phyloP scores from a whole-genome alignment of 257 asterid species.

The Nemophila menziesii region DNA sequence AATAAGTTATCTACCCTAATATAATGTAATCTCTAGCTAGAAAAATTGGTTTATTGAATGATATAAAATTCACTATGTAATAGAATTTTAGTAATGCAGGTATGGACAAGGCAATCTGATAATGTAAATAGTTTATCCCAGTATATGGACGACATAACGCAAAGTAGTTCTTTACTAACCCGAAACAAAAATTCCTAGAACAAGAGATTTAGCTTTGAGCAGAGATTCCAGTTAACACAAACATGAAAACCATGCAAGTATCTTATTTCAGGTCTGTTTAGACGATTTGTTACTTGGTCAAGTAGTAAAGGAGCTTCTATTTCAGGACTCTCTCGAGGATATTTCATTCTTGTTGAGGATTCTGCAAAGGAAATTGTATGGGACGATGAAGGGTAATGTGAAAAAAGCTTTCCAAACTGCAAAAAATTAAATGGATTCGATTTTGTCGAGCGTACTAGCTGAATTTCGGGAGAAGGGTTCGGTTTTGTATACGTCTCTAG shows the following conservation, averaged over 20 bases:
- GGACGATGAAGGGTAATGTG: slow-evolving; percentile 97
- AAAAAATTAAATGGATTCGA: slow-evolving; percentile 59
- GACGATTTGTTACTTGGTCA: neutral
- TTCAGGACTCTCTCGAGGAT: slow-evolving; percentile 85
- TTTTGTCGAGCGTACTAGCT: slow-evolving; percentile 65
- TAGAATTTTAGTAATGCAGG: slow-evolving; percentile 37
- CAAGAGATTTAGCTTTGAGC: slow-evolving; percentile 94
- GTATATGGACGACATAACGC: slow-evolving; percentile 21
- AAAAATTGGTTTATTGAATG: too few relatives aligned
- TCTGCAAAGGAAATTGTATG: slow-evolving; percentile 93
- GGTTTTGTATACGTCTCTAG: slow-evolving; percentile 63
- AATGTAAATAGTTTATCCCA: slow-evolving; percentile 12
- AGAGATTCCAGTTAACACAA: slow-evolving; percentile 95
- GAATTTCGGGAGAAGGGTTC: slow-evolving; percentile 68
- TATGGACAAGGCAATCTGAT: slow-evolving; percentile 20
- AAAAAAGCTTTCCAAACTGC: slow-evolving; percentile 84
- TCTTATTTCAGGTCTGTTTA: neutral
- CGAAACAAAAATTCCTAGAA: slow-evolving; percentile 83
- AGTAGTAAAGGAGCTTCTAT: slow-evolving; percentile 4
- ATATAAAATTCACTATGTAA: too few relatives aligned
- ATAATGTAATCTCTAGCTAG: too few relatives aligned
- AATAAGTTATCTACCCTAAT: too few relatives aligned
- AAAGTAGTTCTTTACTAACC: slow-evolving; percentile 95
- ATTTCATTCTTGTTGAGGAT: slow-evolving; percentile 90
- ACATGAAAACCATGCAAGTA: slow-evolving; percentile 94